These are phyloP conservation scores for Leccinum variicolor DNA, from an alignment of 768 basidiomycete species.

Conservation along the genomic window DNA sequence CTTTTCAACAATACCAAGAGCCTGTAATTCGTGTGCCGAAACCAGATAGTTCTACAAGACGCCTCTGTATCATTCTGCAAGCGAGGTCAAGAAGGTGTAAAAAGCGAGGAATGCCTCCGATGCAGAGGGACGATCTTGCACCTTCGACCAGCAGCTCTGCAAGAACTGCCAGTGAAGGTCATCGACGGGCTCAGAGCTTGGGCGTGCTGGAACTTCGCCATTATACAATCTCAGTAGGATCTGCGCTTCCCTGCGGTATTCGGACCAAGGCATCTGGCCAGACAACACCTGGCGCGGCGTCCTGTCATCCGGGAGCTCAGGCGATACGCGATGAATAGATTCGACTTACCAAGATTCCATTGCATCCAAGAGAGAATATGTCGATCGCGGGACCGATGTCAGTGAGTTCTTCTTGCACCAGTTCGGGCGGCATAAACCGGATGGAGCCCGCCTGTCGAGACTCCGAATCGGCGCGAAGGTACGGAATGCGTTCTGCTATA, in stretches of 20 bases:
- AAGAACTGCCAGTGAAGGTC: slow-evolving; percentile 7
- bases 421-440: slow-evolving; percentile 15
- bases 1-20: neutral
- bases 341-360: slow-evolving; percentile 7
- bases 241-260: slow-evolving; percentile 4
- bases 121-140: slow-evolving; percentile 10
- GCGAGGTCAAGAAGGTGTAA: slow-evolving; percentile 6
- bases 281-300: slow-evolving; percentile 8
- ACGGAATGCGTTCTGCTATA: slow-evolving; percentile 9
- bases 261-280: slow-evolving; percentile 11
- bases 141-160: slow-evolving; percentile 8
- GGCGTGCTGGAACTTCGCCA: slow-evolving; percentile 7
- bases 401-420: neutral
- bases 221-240: slow-evolving; percentile 3
- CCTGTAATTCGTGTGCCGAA: neutral
- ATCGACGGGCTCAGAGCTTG: slow-evolving; percentile 33
- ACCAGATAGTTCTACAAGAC: neutral
- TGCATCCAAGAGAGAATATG: slow-evolving; percentile 14
- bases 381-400: slow-evolving; percentile 1
- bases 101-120: slow-evolving; percentile 11
- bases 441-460: slow-evolving; percentile 9
- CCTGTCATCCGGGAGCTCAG: neutral
- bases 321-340: neutral
- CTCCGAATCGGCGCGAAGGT: slow-evolving; percentile 10
- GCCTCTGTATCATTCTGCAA: neutral